Evolutionary conservation across 2,329 filamentous ascomycete species (phyloP), one percentile per base, ranked within the genome.

Genomic region (Trichoderma koningiopsis): DNA sequence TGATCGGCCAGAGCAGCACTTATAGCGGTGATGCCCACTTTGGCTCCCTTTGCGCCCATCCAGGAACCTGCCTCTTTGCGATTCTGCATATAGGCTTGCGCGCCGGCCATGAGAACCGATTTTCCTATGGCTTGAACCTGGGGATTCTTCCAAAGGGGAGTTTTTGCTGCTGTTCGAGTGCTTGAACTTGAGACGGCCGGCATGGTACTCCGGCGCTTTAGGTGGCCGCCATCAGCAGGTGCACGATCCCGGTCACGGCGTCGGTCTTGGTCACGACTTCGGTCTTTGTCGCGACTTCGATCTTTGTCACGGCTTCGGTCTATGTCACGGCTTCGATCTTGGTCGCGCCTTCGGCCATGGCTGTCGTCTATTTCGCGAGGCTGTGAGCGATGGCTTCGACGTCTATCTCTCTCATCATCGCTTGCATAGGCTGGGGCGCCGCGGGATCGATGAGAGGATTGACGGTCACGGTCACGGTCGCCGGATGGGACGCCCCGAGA

Each of bases 1-100:
- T 83, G 82, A 69, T 85, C 83, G 49, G 84, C 80, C 22, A 85
- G 75, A 0, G 83, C 84, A 1, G 84, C 84, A 22, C 83, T 83
- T 1, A 86, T 70, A 2, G 84, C 84, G 2, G 83, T 83, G 2
- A 83, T 83, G 1, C 83, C 84, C 3, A 86, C 77, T 64, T 83
- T 83, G 56, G 82, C 82, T 5, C 83, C 84, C 71, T 86, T 86
- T 13, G 82, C 75, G 0, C 84, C 83, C 5, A 83, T 75, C 84
- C 84, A 86, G 1, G 80, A 76, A 2, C 83, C 81, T 1, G 79
- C 78, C 19, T 84, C 81, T 57, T 82, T 79, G 60, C 83, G 82
- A 59, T 82, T 78, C 59, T 82, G 79, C 77, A 84, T 82, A 10
- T 83, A 83, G 3, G 84, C 83, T 59, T 85, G 78, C 1, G 83